Evolutionary conservation across 495 filamentous ascomycete genomes (phyloP).

Genomic region (Clohesyomyces aquaticus): DNA sequence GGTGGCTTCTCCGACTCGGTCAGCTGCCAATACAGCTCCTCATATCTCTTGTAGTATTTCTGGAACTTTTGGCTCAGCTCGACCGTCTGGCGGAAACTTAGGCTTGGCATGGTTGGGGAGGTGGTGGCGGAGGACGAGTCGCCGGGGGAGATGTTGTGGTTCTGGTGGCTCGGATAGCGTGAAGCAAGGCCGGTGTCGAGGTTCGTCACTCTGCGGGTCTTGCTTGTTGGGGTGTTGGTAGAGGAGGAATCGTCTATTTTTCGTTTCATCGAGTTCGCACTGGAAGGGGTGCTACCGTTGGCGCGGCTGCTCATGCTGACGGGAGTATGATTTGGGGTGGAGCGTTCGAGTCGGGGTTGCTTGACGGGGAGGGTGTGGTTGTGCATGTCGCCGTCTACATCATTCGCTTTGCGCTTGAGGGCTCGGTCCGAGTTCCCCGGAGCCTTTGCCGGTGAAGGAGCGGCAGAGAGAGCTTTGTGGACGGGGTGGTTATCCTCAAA

Average conservation of each 20-base stretch:
- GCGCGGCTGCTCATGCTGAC: constrained; percentile 14
- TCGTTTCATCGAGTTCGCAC: constrained; percentile 33
- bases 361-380: constrained; percentile 35
- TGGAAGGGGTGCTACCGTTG: constrained; percentile 28
- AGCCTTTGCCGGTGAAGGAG: constrained; percentile 36
- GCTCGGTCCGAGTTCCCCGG: constrained; percentile 31
- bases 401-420: constrained; percentile 45
- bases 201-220: constrained; percentile 33
- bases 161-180: constrained; percentile 25
- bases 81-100: constrained; percentile 41
- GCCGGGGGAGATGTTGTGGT: constrained; percentile 25
- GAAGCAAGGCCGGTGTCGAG: constrained; percentile 34
- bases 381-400: constrained; percentile 34
- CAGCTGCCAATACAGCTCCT: constrained; percentile 39
- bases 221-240: constrained; percentile 23
- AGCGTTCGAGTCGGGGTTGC: constrained; percentile 32
- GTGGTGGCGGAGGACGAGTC: constrained; percentile 34
- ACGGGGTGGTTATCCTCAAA: constrained; percentile 38
- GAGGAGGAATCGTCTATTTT: constrained; percentile 31
- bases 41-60: constrained; percentile 41
- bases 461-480: constrained; percentile 36
- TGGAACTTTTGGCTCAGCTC: constrained; percentile 40
- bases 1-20: constrained; percentile 27
- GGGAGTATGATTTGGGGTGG: constrained; percentile 30
- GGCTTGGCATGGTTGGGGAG: constrained; percentile 22